phyloP scores from a whole-genome alignment of 192 early-diverging fungal species.

The Dissophora ornata region DNA sequence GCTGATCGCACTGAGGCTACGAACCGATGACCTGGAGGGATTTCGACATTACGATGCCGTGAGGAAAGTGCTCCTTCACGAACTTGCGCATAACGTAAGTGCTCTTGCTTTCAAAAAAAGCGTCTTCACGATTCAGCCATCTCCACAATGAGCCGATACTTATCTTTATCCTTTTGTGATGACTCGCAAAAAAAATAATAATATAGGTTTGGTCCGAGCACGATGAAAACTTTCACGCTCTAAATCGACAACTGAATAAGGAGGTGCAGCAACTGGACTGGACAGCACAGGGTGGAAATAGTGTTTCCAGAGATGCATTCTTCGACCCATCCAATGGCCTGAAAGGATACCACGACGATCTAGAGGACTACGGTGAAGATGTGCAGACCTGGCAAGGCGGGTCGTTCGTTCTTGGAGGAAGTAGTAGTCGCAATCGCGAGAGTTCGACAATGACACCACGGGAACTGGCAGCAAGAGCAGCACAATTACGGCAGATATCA shows the following conservation, averaged over 20 bases:
- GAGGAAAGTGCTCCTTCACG: conserved; percentile 79
- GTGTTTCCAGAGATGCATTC: conserved; percentile 49
- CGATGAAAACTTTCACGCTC: conserved; percentile 75
- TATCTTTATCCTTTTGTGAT: too few species aligned
- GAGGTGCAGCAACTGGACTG: conserved; percentile 68
- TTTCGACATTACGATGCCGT: conserved; percentile 79
- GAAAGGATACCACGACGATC: conserved; percentile 36
- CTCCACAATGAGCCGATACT: too few species aligned
- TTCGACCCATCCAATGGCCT: conserved; percentile 57
- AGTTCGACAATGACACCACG: conserved; percentile 40
- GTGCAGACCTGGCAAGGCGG: conserved; percentile 63
- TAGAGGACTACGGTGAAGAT: conserved; percentile 51
- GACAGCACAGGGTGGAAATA: conserved; percentile 53
- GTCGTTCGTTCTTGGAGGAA: conserved; percentile 68
- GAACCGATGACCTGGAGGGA: conserved; percentile 80
- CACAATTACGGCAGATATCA: conserved; percentile 65
- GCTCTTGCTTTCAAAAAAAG: not conserved
- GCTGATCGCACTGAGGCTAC: conserved; percentile 77
- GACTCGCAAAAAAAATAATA: too few species aligned
- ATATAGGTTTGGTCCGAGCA: conserved; percentile 70
- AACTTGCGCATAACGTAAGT: conserved; percentile 79
- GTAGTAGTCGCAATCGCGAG: not conserved
- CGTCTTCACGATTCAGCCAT: too few species aligned
- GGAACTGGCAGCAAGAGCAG: conserved; percentile 67
- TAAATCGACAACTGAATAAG: conserved; percentile 79